Conservation (phyloP, 192 early-diverging fungal species). For the Gryganskiella cystojenkinii region DNA sequence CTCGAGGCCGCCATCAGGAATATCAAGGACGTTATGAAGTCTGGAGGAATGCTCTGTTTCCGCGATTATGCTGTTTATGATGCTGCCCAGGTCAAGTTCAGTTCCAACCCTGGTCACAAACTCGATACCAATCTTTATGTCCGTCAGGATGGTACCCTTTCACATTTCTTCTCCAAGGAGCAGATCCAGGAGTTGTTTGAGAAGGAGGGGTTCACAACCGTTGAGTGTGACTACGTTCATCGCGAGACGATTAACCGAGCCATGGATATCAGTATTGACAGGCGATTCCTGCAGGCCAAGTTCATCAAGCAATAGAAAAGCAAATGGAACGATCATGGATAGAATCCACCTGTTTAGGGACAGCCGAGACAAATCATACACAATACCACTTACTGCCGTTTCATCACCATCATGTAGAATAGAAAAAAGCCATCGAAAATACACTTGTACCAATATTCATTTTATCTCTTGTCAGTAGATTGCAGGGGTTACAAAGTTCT, state of each 20-base stretch:
- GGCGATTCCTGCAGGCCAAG: constrained; percentile 81
- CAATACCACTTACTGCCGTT: too few relatives aligned
- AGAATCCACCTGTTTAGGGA: too few relatives aligned
- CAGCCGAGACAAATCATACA: too few relatives aligned
- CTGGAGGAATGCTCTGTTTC: constrained; percentile 92
- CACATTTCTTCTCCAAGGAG: constrained; percentile 88
- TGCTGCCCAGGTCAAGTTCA: constrained; percentile 94
- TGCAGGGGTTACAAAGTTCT: too few relatives aligned
- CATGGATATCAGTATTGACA: constrained; percentile 71
- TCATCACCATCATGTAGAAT: too few relatives aligned
- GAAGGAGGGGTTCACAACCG: constrained; percentile 67
- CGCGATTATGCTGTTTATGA: constrained; percentile 98
- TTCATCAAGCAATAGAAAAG: constrained; percentile 65
- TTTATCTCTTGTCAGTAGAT: too few relatives aligned
- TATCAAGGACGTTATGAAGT: constrained; percentile 83
- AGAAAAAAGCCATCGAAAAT: constrained; percentile 3
- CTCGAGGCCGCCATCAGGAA: constrained; percentile 83
- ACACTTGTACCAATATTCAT: too few relatives aligned
- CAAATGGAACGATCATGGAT: too few relatives aligned
- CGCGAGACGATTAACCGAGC: constrained; percentile 77
- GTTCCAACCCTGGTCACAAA: constrained; percentile 76
- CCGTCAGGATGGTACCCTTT: constrained; percentile 95
- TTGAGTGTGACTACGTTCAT: constrained; percentile 71
- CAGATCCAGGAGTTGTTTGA: constrained; percentile 71
- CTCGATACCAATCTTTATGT: constrained; percentile 96